Conservation (phyloP, 441 rosid genomes). For the Eutrema salsugineum region DNA sequence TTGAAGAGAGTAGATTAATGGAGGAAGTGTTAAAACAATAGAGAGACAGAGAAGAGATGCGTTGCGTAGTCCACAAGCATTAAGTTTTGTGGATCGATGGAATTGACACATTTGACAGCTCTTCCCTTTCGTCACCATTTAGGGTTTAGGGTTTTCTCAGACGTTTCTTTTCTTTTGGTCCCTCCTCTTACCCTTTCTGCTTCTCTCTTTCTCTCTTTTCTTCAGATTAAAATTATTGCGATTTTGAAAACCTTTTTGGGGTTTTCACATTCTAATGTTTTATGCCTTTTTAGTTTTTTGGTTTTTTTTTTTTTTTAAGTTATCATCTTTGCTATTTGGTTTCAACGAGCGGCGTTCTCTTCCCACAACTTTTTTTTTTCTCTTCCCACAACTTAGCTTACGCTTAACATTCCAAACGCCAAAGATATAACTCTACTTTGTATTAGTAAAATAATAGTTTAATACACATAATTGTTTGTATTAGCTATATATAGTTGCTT, state of each 20-base stretch:
- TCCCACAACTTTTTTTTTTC: too few species aligned
- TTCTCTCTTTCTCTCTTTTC: background rate
- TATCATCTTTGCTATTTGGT: constrained; percentile 12
- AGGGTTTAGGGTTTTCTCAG: constrained; percentile 31
- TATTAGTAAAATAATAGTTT: background rate
- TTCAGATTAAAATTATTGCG: constrained; percentile 12
- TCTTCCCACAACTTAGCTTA: constrained; percentile 9
- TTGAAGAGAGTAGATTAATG: constrained; percentile 31
- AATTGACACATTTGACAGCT: constrained; percentile 36
- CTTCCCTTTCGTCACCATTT: constrained; percentile 25
- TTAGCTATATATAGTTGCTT: background rate
- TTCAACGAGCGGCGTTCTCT: constrained; percentile 5
- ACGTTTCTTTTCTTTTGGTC: constrained; percentile 39
- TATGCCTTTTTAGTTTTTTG: constrained; percentile 18
- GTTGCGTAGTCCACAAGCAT: constrained; percentile 61
- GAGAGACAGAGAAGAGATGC: constrained; percentile 23
- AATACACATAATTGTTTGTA: background rate
- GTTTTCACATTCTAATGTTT: constrained; percentile 10
- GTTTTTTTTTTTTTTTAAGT: too few species aligned
- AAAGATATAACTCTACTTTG: background rate
- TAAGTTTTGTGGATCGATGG: constrained; percentile 33
- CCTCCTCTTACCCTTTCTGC: constrained; percentile 38
- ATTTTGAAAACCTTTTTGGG: constrained; percentile 2
- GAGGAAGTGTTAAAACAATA: constrained; percentile 13
- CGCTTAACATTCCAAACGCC: constrained; percentile 9